Percentiles rank a stretch among this genome's conserved stretches.
Evolutionary conservation across 495 filamentous ascomycete genomes (phyloP).

Genomic region (Aspergillus carlsbadensis): DNA sequence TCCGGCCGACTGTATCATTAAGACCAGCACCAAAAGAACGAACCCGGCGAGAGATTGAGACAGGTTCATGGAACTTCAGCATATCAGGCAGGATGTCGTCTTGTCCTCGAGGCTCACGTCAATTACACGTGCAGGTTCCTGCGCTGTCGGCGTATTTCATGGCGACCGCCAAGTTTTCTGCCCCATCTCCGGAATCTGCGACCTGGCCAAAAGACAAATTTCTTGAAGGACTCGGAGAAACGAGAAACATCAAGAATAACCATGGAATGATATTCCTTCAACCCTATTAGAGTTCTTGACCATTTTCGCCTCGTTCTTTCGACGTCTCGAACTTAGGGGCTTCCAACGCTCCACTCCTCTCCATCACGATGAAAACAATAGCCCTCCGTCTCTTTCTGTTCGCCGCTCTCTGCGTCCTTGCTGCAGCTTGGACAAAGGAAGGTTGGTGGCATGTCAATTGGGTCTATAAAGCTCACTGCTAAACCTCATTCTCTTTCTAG

Average conservation of each 20-base stretch:
- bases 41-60: too few relatives aligned
- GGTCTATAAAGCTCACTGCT: background rate
- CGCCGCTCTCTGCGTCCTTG: slow-evolving; percentile 54
- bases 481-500: slow-evolving; percentile 41
- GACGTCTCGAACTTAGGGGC: slow-evolving; percentile 19
- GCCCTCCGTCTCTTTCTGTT: slow-evolving; percentile 33
- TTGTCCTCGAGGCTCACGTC: too few relatives aligned
- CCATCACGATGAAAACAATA: slow-evolving; percentile 37
- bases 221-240: background rate
- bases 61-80: too few relatives aligned
- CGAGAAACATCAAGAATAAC: background rate
- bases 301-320: background rate
- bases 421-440: slow-evolving; percentile 81
- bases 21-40: too few relatives aligned
- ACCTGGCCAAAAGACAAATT: background rate
- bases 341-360: slow-evolving; percentile 24
- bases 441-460: slow-evolving; percentile 47
- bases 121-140: too few relatives aligned
- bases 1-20: too few relatives aligned
- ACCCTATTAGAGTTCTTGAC: background rate
- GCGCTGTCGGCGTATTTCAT: too few relatives aligned
- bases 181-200: background rate
- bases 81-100: too few relatives aligned
- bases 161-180: slow-evolving; percentile 4
- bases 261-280: background rate